A percentile compares a stretch with the other conserved stretches of the same genome.
These are phyloP conservation scores for Peribolospora kevripleyi DNA, from an alignment of 768 basidiomycete genomes.

Conservation along the genomic window DNA sequence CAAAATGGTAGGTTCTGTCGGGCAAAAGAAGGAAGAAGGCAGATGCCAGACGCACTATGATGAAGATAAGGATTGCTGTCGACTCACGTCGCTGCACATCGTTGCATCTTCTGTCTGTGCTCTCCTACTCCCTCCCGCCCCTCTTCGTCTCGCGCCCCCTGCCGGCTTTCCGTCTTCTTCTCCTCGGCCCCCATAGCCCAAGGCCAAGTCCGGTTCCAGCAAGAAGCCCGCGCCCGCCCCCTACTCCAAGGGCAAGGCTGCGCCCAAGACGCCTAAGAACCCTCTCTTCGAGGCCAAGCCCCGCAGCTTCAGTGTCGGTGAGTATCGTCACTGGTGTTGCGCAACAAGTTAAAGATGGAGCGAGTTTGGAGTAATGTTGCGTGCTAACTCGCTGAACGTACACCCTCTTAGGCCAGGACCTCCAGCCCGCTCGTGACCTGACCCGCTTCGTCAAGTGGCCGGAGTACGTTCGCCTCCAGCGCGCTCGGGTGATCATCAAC, in stretches of 20 bases:
- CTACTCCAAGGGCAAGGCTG: constrained; percentile 44
- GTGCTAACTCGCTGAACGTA: not conserved
- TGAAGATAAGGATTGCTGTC: no score
- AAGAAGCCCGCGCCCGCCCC: constrained; percentile 73
- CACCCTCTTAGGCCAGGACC: constrained; percentile 51
- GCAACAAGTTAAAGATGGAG: not conserved
- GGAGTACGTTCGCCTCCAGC: constrained; percentile 88
- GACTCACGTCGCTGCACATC: no score
- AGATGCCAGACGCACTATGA: no score
- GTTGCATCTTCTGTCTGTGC: no score
- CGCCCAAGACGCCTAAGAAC: constrained; percentile 51
- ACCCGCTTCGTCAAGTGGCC: constrained; percentile 99
- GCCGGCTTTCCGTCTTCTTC: no score
- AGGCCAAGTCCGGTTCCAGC: not conserved
- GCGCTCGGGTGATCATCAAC: constrained; percentile 93
- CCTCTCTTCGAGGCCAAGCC: constrained; percentile 77
- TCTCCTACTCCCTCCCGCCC: no score
- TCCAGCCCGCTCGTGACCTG: constrained; percentile 67
- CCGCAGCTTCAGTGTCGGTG: constrained; percentile 90
- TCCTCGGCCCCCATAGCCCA: no score
- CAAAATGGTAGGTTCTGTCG: no score
- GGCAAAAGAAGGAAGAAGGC: no score
- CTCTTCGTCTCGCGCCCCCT: no score
- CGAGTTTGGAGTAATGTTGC: not conserved
- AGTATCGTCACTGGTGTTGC: constrained; percentile 12